phyloP scores from a whole-genome alignment of 768 basidiomycete genomes.

The Coprinopsis sp. region DNA sequence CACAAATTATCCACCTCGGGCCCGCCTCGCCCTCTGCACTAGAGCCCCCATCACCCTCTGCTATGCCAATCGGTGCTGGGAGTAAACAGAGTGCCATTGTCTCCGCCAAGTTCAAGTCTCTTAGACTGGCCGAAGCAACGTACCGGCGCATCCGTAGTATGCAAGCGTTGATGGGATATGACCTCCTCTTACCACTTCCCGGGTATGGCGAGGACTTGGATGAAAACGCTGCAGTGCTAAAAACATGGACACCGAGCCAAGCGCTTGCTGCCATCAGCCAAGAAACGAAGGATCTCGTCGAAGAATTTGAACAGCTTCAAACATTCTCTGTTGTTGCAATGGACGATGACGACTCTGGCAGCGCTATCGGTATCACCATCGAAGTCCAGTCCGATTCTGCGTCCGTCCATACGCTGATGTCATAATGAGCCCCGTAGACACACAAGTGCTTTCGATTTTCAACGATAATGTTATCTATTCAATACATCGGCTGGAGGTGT shows the following conservation, averaged over 20 bases:
- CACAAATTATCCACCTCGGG: constrained; percentile 57
- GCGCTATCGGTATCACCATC: not conserved
- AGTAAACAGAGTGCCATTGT: constrained; percentile 24
- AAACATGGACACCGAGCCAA: constrained; percentile 50
- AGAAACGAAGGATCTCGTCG: constrained; percentile 54
- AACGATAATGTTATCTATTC: too few relatives aligned
- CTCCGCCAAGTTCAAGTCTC: constrained; percentile 44
- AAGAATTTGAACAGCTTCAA: constrained; percentile 45
- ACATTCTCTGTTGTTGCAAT: constrained; percentile 11
- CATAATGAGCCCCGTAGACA: too few relatives aligned
- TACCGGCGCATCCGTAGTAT: constrained; percentile 59
- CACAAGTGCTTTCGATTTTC: too few relatives aligned
- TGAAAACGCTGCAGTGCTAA: constrained; percentile 31
- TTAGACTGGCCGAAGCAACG: constrained; percentile 49
- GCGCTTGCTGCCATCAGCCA: constrained; percentile 47
- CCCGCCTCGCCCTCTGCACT: constrained; percentile 39
- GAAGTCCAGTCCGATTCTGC: constrained; percentile 1
- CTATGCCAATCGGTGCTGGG: constrained; percentile 13
- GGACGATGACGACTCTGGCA: constrained; percentile 16
- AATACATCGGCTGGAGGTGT: too few relatives aligned
- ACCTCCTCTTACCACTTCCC: constrained; percentile 47
- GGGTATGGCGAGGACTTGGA: constrained; percentile 22
- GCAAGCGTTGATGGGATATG: constrained; percentile 62
- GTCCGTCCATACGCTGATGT: not conserved
- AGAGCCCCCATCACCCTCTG: constrained; percentile 26